A percentile compares a stretch with the other conserved stretches of the same genome.
Evolutionary conservation across 2,329 filamentous ascomycete genomes (phyloP).

Genomic region (Diaporthe ampelina): DNA sequence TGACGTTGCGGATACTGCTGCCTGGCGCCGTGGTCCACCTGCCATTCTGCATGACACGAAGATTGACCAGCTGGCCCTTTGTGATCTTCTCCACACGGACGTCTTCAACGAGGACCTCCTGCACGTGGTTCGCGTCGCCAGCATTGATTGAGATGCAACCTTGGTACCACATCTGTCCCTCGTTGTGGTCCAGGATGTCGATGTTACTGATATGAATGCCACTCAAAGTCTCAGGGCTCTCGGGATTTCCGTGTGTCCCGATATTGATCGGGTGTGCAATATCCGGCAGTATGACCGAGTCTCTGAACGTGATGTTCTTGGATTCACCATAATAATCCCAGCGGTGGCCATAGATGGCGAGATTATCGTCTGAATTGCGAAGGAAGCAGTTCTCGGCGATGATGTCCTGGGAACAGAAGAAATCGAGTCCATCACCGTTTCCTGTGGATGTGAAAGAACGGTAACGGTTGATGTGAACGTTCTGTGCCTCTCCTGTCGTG

Average conservation of each 20-base stretch:
- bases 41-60: slow-evolving; percentile 52
- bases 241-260: slow-evolving; percentile 53
- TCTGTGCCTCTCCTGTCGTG: slow-evolving; percentile 13
- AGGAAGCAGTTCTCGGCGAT: slow-evolving; percentile 52
- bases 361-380: slow-evolving; percentile 54
- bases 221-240: slow-evolving; percentile 50
- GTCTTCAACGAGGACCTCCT: slow-evolving; percentile 48
- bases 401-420: slow-evolving; percentile 46
- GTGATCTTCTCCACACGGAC: slow-evolving; percentile 51
- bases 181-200: slow-evolving; percentile 54
- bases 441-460: slow-evolving; percentile 9
- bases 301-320: slow-evolving; percentile 50
- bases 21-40: slow-evolving; percentile 53
- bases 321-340: slow-evolving; percentile 51
- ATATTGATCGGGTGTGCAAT: slow-evolving; percentile 53
- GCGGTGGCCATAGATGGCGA: slow-evolving; percentile 53
- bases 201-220: slow-evolving; percentile 50
- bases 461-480: slow-evolving; percentile 16
- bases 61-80: slow-evolving; percentile 51
- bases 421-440: slow-evolving; percentile 48
- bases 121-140: slow-evolving; percentile 51
- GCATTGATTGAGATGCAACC: slow-evolving; percentile 53
- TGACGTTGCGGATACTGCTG: slow-evolving; percentile 49
- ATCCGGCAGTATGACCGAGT: slow-evolving; percentile 50
- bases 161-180: slow-evolving; percentile 53